Evolutionary conservation across 2,329 filamentous ascomycete genomes (phyloP).

Genomic region (Aspergillus nomiae): DNA sequence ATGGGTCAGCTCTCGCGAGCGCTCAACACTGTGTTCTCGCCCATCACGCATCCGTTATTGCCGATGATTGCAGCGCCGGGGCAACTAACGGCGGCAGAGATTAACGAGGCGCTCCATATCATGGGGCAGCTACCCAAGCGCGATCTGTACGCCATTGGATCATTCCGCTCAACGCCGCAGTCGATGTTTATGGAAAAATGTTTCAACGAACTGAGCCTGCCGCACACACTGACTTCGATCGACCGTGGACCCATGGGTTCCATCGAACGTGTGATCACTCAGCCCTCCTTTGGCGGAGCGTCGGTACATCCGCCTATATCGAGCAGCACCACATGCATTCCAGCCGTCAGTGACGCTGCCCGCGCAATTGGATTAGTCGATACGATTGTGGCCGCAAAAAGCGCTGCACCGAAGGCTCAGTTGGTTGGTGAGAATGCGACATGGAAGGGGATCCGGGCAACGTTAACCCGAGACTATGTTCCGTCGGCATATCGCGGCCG

Average conservation of each 20-base stretch:
- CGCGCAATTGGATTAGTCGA: conserved; percentile 78
- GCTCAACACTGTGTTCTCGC: conserved; percentile 82
- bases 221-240: conserved; percentile 75
- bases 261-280: conserved; percentile 71
- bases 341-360: conserved; percentile 72
- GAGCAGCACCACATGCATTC: conserved; percentile 60
- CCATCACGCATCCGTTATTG: conserved; percentile 81
- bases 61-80: conserved; percentile 84
- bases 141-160: conserved; percentile 78
- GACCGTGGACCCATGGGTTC: conserved; percentile 68
- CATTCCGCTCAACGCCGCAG: conserved; percentile 70
- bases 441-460: conserved; percentile 83
- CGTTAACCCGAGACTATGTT: conserved; percentile 77
- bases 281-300: conserved; percentile 77
- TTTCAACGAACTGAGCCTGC: conserved; percentile 80
- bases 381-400: conserved; percentile 69
- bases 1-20: conserved; percentile 82
- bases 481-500: conserved; percentile 78
- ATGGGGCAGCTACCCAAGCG: conserved; percentile 80
- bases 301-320: conserved; percentile 75
- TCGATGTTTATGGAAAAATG: conserved; percentile 86
- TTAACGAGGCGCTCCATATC: conserved; percentile 75
- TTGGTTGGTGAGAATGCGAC: conserved; percentile 79
- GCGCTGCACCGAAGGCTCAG: conserved; percentile 29
- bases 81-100: conserved; percentile 82